Conservation (phyloP, 495 filamentous ascomycete genomes). For the Staphylotrichum tortipilum region DNA sequence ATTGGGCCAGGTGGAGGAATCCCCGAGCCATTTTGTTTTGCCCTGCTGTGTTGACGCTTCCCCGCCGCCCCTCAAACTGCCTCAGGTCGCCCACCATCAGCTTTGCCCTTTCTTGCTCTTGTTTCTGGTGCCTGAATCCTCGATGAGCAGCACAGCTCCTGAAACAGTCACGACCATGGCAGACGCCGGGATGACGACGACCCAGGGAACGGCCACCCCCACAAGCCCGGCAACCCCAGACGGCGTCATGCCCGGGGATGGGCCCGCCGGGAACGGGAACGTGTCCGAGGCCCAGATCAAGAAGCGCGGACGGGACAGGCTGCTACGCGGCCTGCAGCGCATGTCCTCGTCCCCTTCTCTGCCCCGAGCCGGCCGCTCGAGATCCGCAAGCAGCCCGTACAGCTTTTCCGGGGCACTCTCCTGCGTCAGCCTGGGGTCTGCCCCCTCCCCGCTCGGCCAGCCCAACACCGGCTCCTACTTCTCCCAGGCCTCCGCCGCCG, state of each 20-base stretch:
- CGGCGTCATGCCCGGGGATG: conserved; percentile 1
- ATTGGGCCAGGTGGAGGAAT: conserved; percentile 4
- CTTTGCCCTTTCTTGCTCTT: background rate
- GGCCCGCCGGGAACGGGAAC: conserved; percentile 10
- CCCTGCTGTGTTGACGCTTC: background rate
- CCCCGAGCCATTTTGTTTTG: background rate
- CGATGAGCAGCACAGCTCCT: background rate
- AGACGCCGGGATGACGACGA: conserved; percentile 10
- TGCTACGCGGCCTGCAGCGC: conserved; percentile 73
- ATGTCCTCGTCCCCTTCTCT: conserved; percentile 84
- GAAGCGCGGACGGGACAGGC: conserved; percentile 61
- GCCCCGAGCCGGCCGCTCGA: conserved; percentile 52
- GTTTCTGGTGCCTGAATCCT: background rate
- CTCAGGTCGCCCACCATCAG: background rate
- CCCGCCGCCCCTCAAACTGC: background rate
- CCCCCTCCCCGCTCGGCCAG: conserved; percentile 44
- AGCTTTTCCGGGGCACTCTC: conserved; percentile 51
- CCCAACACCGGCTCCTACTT: conserved; percentile 46
- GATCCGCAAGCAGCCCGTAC: conserved; percentile 60
- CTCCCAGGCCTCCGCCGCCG: conserved; percentile 48
- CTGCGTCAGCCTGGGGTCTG: conserved; percentile 70
- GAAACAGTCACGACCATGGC: conserved; percentile 16
- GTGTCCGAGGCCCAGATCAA: conserved; percentile 53
- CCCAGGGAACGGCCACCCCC: background rate
- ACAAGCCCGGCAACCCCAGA: conserved; percentile 9